Conservation (phyloP, 2,329 filamentous ascomycete genomes). For the Pseudogymnoascus sp. region DNA sequence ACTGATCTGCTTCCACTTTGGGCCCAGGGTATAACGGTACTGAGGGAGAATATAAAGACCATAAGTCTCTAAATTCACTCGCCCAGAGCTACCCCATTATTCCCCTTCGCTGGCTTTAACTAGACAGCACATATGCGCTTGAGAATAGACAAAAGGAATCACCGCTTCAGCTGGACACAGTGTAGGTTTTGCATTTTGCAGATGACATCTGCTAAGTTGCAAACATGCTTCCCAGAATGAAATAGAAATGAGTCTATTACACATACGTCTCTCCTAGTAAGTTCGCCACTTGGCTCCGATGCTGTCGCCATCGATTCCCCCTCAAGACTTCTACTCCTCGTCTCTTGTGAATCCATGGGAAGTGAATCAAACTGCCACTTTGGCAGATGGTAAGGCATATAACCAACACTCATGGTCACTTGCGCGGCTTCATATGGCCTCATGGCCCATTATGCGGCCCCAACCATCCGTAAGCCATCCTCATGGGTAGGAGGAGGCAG, state of each 20-base stretch:
- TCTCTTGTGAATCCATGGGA: neutral
- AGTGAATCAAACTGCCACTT: neutral
- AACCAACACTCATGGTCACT: neutral
- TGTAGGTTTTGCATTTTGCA: neutral
- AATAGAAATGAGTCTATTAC: neutral
- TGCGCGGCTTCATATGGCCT: neutral
- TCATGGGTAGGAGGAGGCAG: neutral
- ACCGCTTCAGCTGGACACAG: neutral
- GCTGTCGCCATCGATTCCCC: neutral
- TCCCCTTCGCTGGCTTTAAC: neutral
- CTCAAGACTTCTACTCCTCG: neutral
- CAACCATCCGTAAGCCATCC: neutral
- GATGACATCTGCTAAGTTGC: neutral
- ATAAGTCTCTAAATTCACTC: neutral
- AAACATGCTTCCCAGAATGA: neutral
- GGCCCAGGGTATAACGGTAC: neutral
- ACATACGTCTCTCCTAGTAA: neutral
- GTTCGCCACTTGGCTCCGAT: neutral
- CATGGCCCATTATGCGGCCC: neutral
- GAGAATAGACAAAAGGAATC: neutral
- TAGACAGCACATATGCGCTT: no score
- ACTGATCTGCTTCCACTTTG: neutral
- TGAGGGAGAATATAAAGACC: neutral
- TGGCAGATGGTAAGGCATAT: neutral
- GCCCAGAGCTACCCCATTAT: neutral